Evolutionary conservation across 305 asterid species (phyloP).

Genomic region (Ajuga reptans): DNA sequence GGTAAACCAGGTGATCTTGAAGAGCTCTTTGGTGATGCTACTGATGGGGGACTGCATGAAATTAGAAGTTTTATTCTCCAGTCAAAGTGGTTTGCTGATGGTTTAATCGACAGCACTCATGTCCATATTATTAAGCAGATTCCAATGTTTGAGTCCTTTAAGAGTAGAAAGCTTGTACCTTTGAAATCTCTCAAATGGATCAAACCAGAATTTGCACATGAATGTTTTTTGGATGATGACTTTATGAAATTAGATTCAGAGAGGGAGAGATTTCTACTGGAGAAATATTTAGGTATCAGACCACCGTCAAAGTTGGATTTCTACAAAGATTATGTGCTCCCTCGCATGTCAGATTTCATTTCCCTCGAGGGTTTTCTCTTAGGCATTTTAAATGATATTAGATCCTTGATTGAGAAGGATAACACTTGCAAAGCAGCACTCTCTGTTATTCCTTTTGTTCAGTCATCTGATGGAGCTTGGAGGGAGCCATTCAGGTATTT

Average conservation of each 20-base stretch:
- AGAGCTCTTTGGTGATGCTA: conserved; percentile 56
- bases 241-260: conserved; percentile 77
- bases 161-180: conserved; percentile 68
- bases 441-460: conserved; percentile 63
- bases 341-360: conserved; percentile 55
- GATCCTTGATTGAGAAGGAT: conserved; percentile 59
- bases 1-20: conserved; percentile 52
- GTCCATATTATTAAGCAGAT: conserved; percentile 57
- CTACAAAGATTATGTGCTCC: conserved; percentile 66
- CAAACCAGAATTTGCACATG: conserved; percentile 60
- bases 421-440: conserved; percentile 52
- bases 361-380: conserved; percentile 49
- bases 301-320: conserved; percentile 66
- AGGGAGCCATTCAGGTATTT: conserved; percentile 75
- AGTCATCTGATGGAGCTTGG: conserved; percentile 71
- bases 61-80: conserved; percentile 89
- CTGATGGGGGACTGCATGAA: conserved; percentile 81
- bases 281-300: conserved; percentile 54
- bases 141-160: conserved; percentile 93
- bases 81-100: conserved; percentile 83
- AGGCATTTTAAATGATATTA: conserved; percentile 52
- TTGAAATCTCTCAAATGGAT: conserved; percentile 77
- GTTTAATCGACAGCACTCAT: conserved; percentile 43
- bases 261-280: conserved; percentile 63
- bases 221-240: conserved; percentile 68